Base-by-base conservation (phyloP, 768 basidiomycete genomes). In the Candolleomyces eurysporus region DNA sequence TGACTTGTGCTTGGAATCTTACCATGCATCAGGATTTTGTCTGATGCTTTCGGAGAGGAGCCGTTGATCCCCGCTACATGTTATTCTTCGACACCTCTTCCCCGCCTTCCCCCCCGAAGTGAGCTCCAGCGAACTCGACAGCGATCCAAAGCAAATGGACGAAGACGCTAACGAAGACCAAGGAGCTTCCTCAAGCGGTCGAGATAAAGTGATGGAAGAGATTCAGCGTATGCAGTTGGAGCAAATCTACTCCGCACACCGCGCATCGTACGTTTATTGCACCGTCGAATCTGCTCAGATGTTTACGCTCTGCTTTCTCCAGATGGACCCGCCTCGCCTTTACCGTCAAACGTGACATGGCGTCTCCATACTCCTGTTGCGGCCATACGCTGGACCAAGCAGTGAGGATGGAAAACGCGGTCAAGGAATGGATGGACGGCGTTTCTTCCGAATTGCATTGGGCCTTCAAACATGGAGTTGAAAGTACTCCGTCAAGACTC, bases 271-370 rank as follows among this genome's bases (percentile, higher is more conserved):
- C 6, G 45, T 46, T 7, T 46, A 17, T 17, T 46, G 8, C 11
- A 21, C 45, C 14, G 45, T 46, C 19, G 7, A 11, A 7, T 17
- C 9, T 17, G 4, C 6, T 11, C 17, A 17, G 45, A 57, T 17
- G n/a, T 17, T 26, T 21, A 46, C 49, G 8, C 36, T 6, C 36
- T 59, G 58, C 17, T n/a, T 19, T 21, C 17, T 26, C 46, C 50
- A 90, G 88, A 31, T 79, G 89, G 17, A 83, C 86, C 3, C 82
- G 83, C 64, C 75, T 91, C 3, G 79, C 86, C 19, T 88, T 86
- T 69, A 80, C 73, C 32, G 75, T 90, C 56, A 85, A 85, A 72
- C 77, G 78, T 63, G 83, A 83, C 22, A 76, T 82, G 26, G 49
- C 75, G 68, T 66, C 76, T 70, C 68, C 77, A 56, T 70, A 70